Conservation (phyloP, 2,329 filamentous ascomycete species). For the Colletotrichum tropicicola region DNA sequence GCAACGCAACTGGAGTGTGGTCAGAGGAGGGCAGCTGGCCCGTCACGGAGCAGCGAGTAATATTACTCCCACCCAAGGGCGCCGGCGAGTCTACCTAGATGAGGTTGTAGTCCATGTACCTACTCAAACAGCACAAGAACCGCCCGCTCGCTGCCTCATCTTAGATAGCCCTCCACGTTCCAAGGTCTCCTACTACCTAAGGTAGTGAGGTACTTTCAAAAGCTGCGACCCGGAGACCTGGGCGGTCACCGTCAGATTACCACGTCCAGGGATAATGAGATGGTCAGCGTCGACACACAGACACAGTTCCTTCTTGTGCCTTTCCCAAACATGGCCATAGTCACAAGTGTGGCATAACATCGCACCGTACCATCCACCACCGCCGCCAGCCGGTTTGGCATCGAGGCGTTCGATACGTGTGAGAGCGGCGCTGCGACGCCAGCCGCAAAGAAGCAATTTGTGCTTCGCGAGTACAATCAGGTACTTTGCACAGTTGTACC, state of each 20-base stretch:
- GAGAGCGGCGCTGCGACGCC: not conserved
- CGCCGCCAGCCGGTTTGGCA: too few relatives aligned
- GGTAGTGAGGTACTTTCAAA: too few relatives aligned
- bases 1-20: too few relatives aligned
- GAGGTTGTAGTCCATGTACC: not conserved
- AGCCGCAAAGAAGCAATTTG: not conserved
- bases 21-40: too few relatives aligned
- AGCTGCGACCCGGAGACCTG: not conserved
- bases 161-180: not conserved
- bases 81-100: too few relatives aligned
- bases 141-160: not conserved
- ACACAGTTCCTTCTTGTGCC: not conserved
- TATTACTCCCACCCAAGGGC: not conserved
- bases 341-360: not conserved
- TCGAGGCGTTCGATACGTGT: not conserved
- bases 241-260: slow-evolving; percentile 4
- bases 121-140: not conserved
- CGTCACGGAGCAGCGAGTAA: not conserved
- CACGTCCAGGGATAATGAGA: not conserved
- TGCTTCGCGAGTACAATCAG: not conserved
- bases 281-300: not conserved
- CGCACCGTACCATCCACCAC: too few relatives aligned
- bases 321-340: not conserved
- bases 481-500: not conserved
- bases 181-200: not conserved